phyloP scores from a whole-genome alignment of 2,329 filamentous ascomycete species.

The Grosmannia clavigera region DNA sequence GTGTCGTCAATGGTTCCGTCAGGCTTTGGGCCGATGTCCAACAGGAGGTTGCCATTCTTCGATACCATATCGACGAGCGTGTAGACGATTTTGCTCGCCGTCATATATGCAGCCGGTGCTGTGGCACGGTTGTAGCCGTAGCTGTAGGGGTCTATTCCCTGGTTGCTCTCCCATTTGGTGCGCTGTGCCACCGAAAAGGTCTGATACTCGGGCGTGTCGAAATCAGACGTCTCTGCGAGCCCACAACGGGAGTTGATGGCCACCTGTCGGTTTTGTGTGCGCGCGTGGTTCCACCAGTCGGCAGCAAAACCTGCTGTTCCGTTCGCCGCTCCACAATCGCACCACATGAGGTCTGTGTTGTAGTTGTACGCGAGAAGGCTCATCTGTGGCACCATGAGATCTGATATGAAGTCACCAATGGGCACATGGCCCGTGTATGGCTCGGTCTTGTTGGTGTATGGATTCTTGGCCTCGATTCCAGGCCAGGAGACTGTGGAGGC shows the following conservation, averaged over 20 bases:
- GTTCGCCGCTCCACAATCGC: conserved; percentile 32
- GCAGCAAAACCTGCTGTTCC: conserved; percentile 27
- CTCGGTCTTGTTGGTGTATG: conserved; percentile 27
- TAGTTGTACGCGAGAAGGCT: conserved; percentile 27
- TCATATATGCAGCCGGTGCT: conserved; percentile 35
- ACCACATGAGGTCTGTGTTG: conserved; percentile 36
- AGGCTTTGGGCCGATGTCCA: conserved; percentile 43
- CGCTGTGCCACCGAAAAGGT: conserved; percentile 34
- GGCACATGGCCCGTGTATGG: conserved; percentile 30
- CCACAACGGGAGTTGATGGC: conserved; percentile 46
- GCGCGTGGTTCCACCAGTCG: conserved; percentile 26
- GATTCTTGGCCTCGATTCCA: conserved; percentile 27
- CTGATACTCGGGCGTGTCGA: conserved; percentile 48
- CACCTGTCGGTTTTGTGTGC: conserved; percentile 31
- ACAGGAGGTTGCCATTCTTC: conserved; percentile 44
- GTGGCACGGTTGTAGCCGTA: conserved; percentile 50
- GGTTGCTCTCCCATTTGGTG: conserved; percentile 47
- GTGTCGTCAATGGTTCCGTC: conserved; percentile 39
- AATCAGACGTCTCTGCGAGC: conserved; percentile 31
- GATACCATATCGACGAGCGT: conserved; percentile 38
- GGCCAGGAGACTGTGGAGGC: conserved; percentile 17
- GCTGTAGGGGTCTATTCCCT: conserved; percentile 46
- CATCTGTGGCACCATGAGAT: conserved; percentile 35
- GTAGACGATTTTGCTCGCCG: conserved; percentile 32
- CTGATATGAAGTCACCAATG: conserved; percentile 27